Evolutionary conservation across 768 basidiomycete species (phyloP).

Genomic region (Podaxis mareebaensis): DNA sequence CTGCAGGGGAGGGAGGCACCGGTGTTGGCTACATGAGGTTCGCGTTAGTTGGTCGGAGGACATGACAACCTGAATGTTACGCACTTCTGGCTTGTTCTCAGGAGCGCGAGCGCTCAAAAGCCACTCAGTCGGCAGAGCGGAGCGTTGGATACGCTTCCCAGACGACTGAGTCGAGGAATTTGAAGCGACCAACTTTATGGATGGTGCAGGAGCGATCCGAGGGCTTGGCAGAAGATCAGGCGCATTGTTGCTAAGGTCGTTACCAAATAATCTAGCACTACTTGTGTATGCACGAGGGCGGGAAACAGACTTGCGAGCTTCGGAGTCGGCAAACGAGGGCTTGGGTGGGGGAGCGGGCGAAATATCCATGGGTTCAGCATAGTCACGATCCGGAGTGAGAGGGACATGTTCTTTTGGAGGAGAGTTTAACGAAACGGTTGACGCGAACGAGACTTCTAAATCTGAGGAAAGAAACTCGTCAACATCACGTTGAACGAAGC

Average conservation of each 20-base stretch:
- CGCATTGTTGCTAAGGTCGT: constrained; percentile 63
- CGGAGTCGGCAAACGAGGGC: constrained; percentile 25
- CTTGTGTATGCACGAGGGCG: constrained; percentile 71
- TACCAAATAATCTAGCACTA: constrained; percentile 68
- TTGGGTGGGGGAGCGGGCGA: constrained; percentile 59
- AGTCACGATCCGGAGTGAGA: constrained; percentile 49
- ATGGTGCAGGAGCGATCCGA: constrained; percentile 30
- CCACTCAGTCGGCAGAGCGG: constrained; percentile 68
- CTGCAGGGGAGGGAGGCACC: constrained; percentile 44
- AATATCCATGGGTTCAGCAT: constrained; percentile 68
- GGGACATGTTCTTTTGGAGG: constrained; percentile 52
- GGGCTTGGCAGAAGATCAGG: constrained; percentile 32
- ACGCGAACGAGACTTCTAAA: constrained; percentile 81
- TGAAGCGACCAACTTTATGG: constrained; percentile 32
- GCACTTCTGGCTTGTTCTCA: constrained; percentile 27
- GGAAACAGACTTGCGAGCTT: constrained; percentile 26
- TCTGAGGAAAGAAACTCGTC: constrained; percentile 76
- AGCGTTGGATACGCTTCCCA: constrained; percentile 59
- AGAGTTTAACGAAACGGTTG: constrained; percentile 78
- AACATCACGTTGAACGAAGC: constrained; percentile 46
- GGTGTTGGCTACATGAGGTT: constrained; percentile 33
- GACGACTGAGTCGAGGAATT: constrained; percentile 39
- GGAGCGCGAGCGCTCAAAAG: constrained; percentile 30
- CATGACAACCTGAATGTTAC: constrained; percentile 12
- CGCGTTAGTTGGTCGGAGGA: background rate